phyloP scores from a whole-genome alignment of 352 stramenopile genomes.

The Pythium apleroticum region DNA sequence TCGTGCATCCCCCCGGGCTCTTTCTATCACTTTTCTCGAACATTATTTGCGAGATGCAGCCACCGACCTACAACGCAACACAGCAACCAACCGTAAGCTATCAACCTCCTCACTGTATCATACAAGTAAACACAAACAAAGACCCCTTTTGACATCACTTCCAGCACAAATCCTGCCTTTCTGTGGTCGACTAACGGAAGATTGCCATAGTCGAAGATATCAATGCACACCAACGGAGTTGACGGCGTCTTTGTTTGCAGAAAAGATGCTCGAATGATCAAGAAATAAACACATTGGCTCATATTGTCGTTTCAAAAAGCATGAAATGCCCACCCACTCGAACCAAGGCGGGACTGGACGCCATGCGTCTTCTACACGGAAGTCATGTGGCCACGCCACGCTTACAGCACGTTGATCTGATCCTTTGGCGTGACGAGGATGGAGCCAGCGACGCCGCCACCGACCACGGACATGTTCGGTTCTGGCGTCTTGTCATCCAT shows the following conservation, averaged over 20 bases:
- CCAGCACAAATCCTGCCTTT: no score
- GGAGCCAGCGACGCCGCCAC: background rate
- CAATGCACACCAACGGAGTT: background rate
- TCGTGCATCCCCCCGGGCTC: background rate
- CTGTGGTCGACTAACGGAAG: background rate
- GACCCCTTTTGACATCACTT: background rate
- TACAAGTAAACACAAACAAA: background rate
- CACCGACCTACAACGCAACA: background rate
- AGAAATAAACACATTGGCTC: background rate
- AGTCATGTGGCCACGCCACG: background rate
- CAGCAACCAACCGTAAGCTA: background rate
- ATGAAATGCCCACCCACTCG: background rate
- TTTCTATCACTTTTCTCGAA: background rate
- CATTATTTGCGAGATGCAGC: background rate
- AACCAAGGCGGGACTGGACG: background rate
- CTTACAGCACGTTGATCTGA: background rate
- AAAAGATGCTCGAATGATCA: background rate
- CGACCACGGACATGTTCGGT: background rate
- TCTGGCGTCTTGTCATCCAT: slow-evolving; percentile 53
- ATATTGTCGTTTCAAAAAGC: background rate
- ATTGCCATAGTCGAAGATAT: background rate
- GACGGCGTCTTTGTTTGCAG: background rate
- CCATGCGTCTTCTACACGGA: background rate
- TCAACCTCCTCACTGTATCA: background rate
- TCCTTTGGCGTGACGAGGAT: background rate